Conservation (phyloP, 2,329 filamentous ascomycete genomes). For the Thelonectria rubi region DNA sequence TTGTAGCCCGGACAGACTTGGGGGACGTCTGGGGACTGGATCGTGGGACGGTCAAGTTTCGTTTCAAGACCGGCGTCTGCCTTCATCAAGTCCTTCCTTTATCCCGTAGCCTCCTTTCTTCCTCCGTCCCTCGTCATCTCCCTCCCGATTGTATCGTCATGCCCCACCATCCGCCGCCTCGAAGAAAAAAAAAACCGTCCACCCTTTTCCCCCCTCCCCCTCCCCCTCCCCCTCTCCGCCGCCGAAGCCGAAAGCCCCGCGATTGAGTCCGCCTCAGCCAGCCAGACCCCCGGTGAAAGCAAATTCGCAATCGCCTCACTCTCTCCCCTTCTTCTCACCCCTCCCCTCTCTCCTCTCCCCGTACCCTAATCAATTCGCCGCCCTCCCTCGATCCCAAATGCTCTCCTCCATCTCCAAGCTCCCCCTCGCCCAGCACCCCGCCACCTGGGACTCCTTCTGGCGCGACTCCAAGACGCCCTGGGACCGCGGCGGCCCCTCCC, state of each 20-base stretch:
- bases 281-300: background rate
- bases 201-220: no score
- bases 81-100: background rate
- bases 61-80: no score
- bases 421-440: conserved; percentile 48
- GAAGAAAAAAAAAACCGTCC: no score
- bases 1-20: no score
- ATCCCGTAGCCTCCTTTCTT: background rate
- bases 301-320: conserved; percentile 2
- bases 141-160: conserved; percentile 12
- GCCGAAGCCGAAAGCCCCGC: conserved; percentile 6
- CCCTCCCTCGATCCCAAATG: conserved; percentile 2
- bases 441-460: conserved; percentile 60
- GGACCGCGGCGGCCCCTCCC: conserved; percentile 63
- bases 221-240: conserved; percentile 5
- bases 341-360: background rate
- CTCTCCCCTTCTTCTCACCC: background rate
- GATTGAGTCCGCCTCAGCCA: conserved; percentile 3
- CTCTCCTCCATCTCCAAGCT: conserved; percentile 46
- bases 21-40: no score
- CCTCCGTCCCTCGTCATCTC: background rate
- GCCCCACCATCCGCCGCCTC: conserved; percentile 21
- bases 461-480: conserved; percentile 58
- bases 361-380: background rate
- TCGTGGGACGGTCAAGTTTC: no score